Evolutionary conservation across 2,329 filamentous ascomycete species (phyloP), one percentile per base, ranked within the genome.

Genomic region (Pseudocercospora ulei): DNA sequence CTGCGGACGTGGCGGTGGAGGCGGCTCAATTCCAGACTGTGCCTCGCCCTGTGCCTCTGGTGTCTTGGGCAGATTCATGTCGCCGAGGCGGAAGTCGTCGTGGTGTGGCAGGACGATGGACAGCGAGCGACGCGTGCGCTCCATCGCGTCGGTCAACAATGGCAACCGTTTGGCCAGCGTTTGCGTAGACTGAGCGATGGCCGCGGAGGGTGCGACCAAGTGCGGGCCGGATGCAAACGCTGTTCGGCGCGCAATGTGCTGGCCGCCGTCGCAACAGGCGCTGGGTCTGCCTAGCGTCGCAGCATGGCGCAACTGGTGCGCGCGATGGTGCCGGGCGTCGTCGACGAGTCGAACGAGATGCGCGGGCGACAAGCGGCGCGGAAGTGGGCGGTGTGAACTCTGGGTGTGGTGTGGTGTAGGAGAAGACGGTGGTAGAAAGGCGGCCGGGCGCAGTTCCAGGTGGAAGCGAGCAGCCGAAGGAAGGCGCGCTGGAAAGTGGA

Each of bases 41-140:
- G 43, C 40, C 39, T 54, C 49, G 36, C 52, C 38, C 43, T 53
- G 49, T 29, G 47, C 39, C 35, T 56, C 52, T 55, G 66, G 57
- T 61, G 67, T 48, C 63, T 65, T 65, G 28, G 69, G 69, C 39
- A 60, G 53, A 20, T 63, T 55, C 38, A 56, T 60, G 51, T 69
- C 65, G 35, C 58, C 59, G 55, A 37, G 67, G 54, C 67, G 64
- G 51, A 69, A 70, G 50, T 62, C 65, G 59, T 68, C 66, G 57
- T 64, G 67, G 38, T 65, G 59, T 16, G 69, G 69, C 23, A 72
- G 62, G 16, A 66, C 67, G 46, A 68, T 68, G 35, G 66, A 70
- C 17, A 69, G 54, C 39, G 67, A 58, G 31, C 66, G 65, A 41
- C 65, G 65, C 17, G 59, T 54, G 17, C 64, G 61, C 14, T 55